Evolutionary conservation across 495 filamentous ascomycete genomes (phyloP), one percentile per base, ranked within the genome.

Genomic region (Penicillium fimorum): DNA sequence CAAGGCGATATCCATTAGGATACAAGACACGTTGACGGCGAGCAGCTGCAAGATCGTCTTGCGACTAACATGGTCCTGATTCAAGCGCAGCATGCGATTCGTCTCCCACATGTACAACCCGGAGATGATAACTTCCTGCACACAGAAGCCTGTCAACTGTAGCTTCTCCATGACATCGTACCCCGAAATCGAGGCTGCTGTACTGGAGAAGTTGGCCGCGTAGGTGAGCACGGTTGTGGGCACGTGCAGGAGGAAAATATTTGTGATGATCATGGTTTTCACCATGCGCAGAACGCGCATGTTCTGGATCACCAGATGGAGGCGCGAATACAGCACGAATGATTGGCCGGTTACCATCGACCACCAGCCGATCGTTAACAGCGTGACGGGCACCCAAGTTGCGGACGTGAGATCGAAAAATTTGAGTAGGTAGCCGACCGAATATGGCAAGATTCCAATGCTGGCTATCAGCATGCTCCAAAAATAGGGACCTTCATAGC

Each of bases 331-430:
- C 12, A 76, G 60, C 18, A 76, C 70, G 25, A 74, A 65, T 2
- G 74, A 66, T 52, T 76, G 73, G 8, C 71, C 74, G 18, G 73
- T 73, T 5, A 76, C 71, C 63, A 78, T 70, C 13, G 70, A 52
- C 67, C 70, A 78, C 57, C 75, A 76, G 7, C 67, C 75, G 11
- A 73, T 38, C 0, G 69, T 68, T 27, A 76, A 41, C 8, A 72
- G 57, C 27, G 70, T 71, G 5, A 76, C 38, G 4, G 63, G 64
- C 29, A 73, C 53, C 44, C 63, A 69, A 17, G 58, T 64, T 13
- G 61, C 53, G 0, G 66, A 47, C n/a, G 63, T 69, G 3, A 73
- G 59, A 10, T 50, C 59, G 42, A 76, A 70, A 54, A 68, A 73
- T 40, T 70, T 74, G 20, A 78, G 63, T 51, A 82, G 38, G 13